Base-by-base conservation (phyloP, 2,329 filamentous ascomycete species). In the Cucurbitaria berberidis region DNA sequence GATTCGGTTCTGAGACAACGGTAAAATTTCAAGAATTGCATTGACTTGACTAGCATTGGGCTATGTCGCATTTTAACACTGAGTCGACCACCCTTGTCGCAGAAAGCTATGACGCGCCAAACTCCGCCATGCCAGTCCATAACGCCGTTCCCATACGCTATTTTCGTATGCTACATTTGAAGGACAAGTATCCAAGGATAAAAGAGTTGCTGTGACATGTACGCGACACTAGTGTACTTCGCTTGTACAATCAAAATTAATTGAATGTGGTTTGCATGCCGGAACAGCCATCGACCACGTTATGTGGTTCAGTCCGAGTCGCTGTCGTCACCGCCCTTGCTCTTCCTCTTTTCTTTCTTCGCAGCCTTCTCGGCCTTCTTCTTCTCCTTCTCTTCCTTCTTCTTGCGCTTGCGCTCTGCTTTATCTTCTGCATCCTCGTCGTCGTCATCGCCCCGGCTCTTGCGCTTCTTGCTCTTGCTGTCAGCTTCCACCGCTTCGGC, bases 331-430 rank as follows among this genome's bases (percentile, higher is more conserved):
- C 47, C 62, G 19, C 46, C 66, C 59, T 69, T 71, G 60, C 62
- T 63, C 62, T 73, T 70, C 53, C 63, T 63, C 60, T 67, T 67
- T 40, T 69, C 64, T 57, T 74, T 70, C 63, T 69, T 70, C 15
- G 60, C 57, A 5, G 43, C 39, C 42, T 68, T 64, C 22, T 66
- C 62, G 39, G 62, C 64, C 67, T 70, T 73, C 60, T 74, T 73
- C 24, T 63, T 59, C 15, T 63, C 67, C 60, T 73, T 73, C 80
- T 90, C 90, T 68, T 88, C 85, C 82, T 90, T 95, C 83, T 91
- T 91, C 79, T 88, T 87, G 77, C 86, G 70, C 69, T 80, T 80
- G 51, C 77, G 76, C 66, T 80, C 78, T 5, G 77, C 78, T 67
- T 77, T 76, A 63, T 80, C 78, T 53, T 81, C 79, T 4, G 73